phyloP scores from a whole-genome alignment of 2,329 filamentous ascomycete species.

The Ceratocystiopsis sp. region DNA sequence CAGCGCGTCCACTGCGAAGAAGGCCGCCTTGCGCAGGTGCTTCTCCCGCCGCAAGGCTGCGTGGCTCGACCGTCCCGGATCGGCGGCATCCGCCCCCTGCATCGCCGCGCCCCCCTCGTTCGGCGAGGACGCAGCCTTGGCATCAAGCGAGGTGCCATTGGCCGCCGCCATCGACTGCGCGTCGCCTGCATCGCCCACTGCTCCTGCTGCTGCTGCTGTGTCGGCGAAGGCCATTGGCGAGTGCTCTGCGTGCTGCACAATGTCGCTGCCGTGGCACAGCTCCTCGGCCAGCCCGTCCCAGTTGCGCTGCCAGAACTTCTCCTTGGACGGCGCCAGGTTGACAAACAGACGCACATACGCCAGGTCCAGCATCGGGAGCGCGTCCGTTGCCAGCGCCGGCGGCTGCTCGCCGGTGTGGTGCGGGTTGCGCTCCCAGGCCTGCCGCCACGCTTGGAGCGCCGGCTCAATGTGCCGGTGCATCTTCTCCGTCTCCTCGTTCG shows the following conservation, averaged over 20 bases:
- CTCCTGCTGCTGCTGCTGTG: constrained; percentile 20
- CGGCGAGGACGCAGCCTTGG: constrained; percentile 32
- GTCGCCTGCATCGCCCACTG: constrained; percentile 22
- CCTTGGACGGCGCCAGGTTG: constrained; percentile 80
- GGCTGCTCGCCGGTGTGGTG: constrained; percentile 54
- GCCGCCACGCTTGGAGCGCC: constrained; percentile 84
- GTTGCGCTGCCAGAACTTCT: constrained; percentile 85
- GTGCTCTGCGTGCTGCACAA: constrained; percentile 54
- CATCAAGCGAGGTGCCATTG: constrained; percentile 33
- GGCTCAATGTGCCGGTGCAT: constrained; percentile 95
- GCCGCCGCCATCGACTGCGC: constrained; percentile 20
- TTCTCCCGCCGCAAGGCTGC: constrained; percentile 60
- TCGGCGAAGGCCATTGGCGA: constrained; percentile 35
- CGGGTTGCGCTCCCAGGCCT: constrained; percentile 67
- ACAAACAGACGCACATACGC: constrained; percentile 88
- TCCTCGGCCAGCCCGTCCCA: constrained; percentile 87
- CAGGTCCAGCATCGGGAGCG: constrained; percentile 77
- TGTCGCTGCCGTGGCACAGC: constrained; percentile 59
- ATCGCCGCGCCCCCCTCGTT: constrained; percentile 25
- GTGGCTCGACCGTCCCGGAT: constrained; percentile 15
- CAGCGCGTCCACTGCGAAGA: constrained; percentile 83
- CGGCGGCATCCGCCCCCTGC: constrained; percentile 11
- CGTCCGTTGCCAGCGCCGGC: constrained; percentile 62
- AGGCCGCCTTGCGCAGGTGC: constrained; percentile 83
- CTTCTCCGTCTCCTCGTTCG: constrained; percentile 77